Evolutionary conservation across 306 rosid species (phyloP), one percentile per base, ranked within the genome.

Genomic region (Hylodesmum podocarpum): DNA sequence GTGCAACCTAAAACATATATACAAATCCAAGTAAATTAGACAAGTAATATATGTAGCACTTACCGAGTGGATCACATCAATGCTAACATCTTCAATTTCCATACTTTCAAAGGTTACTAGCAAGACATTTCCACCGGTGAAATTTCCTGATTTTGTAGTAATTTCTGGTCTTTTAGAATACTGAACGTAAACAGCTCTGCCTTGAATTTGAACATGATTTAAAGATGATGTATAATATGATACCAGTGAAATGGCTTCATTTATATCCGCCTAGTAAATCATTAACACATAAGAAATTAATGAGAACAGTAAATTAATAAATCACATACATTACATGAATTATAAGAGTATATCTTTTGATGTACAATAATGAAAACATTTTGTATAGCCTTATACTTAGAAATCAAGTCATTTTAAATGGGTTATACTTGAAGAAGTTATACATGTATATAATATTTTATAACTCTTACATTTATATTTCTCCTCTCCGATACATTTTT

Each of bases 231-330:
- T 91, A 74, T 87, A 93, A 68, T 93, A 87, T 18, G 97, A 93
- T 74, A 93, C 94, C 97, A 93, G 90, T 33, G 90, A 87, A 54
- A 90, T 93, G 61, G 98, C 96, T 83, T 90, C 91, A 84, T 90
- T 90, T 85, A 87, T 76, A 81, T 93, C 94, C 21, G 51, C 86
- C 98, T 93, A 90, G 33, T 72, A 86, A 77, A 71, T 50, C 44
- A 74, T 49, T 37, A 18, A 61, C 29, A 61, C 70, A 63, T 27
- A 25, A 66, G 46, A 64, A n/a, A 6, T 80, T 14, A 75, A 53
- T 41, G 37, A n/a, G 53, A 53, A 24, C n/a, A 33, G 8, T 16
- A 37, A 16, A 8, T 69, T 63, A 15, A 53, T 11, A 57, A 44
- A 63, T 59, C 37, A 37, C 13, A n/a, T n/a, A n/a, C n/a, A n/a